A percentile compares a stretch with the other conserved stretches of the same genome.
phyloP scores from a whole-genome alignment of 345 rosid species.

The Draba incana region DNA sequence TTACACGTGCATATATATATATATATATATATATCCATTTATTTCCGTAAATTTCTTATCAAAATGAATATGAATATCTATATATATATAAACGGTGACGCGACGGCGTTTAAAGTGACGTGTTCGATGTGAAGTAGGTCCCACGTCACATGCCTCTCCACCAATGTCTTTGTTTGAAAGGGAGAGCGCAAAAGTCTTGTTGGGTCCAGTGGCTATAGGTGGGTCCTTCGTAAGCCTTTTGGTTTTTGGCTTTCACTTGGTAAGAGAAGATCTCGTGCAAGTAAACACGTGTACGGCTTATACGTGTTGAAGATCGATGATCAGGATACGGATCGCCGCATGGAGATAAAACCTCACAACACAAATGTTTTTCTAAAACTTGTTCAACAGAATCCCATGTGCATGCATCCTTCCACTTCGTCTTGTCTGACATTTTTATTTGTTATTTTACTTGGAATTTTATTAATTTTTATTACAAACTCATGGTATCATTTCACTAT shows the following conservation, averaged over 20 bases:
- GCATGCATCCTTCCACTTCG: constrained; percentile 44
- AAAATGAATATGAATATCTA: not conserved
- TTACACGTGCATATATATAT: constrained; percentile 24
- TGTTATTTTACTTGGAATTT: not conserved
- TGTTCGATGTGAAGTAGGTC: constrained; percentile 33
- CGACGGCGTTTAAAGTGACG: constrained; percentile 45
- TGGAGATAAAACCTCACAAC: constrained; percentile 24
- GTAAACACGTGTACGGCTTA: constrained; percentile 40
- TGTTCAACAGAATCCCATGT: constrained; percentile 45
- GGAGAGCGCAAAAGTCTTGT: constrained; percentile 30
- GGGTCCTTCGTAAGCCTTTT: constrained; percentile 32
- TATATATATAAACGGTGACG: constrained; percentile 39
- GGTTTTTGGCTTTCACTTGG: constrained; percentile 8
- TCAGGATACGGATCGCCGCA: constrained; percentile 39
- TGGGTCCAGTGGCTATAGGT: not conserved
- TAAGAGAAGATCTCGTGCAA: constrained; percentile 11
- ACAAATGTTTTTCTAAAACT: constrained; percentile 35
- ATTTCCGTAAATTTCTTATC: too few relatives aligned
- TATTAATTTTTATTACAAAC: not conserved
- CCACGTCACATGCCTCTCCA: constrained; percentile 42
- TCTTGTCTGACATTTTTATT: constrained; percentile 35
- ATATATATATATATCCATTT: not conserved
- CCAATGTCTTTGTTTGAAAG: constrained; percentile 44
- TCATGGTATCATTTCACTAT: not conserved
- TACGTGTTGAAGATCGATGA: not conserved